A percentile compares a stretch with the other conserved stretches of the same genome.
Conservation (phyloP, 2,329 filamentous ascomycete genomes). For the Sclerotinia subarctica region DNA sequence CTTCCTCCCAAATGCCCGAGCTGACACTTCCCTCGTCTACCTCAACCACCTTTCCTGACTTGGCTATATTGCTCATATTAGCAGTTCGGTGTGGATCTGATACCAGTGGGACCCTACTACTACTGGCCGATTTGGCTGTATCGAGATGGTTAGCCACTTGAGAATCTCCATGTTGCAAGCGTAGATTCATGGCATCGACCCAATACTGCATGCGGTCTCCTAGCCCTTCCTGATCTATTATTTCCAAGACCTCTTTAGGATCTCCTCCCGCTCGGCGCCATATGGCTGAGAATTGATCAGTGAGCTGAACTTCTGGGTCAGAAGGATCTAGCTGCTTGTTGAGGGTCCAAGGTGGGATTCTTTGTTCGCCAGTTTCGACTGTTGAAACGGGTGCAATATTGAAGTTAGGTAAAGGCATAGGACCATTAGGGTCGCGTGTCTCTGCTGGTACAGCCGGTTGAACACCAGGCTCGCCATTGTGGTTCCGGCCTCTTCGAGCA, state of each 20-base stretch:
- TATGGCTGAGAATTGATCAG: conserved; percentile 50
- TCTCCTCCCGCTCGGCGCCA: conserved; percentile 60
- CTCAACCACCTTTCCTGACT: not conserved
- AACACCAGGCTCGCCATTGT: not conserved
- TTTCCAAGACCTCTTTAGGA: conserved; percentile 54
- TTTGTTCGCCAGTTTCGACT: not conserved
- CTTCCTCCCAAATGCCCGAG: conserved; percentile 33
- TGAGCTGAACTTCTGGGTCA: conserved; percentile 33
- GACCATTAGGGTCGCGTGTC: not conserved
- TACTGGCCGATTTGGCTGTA: not conserved
- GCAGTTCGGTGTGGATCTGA: not conserved
- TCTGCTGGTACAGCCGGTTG: not conserved
- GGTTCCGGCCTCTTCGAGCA: conserved; percentile 19
- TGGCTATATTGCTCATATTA: not conserved
- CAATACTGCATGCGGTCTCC: conserved; percentile 58
- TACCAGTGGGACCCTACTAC: not conserved
- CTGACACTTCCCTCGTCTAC: conserved; percentile 27
- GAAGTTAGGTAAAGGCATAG: not conserved
- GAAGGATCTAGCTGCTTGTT: conserved; percentile 22
- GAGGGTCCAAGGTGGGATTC: not conserved
- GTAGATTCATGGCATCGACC: conserved; percentile 44
- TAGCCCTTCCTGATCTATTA: conserved; percentile 59
- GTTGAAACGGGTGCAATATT: not conserved
- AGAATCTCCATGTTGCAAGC: not conserved
- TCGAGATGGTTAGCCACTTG: no score